Base-by-base conservation (phyloP, 2,329 filamentous ascomycete species). In the Sporothrix sp. region DNA sequence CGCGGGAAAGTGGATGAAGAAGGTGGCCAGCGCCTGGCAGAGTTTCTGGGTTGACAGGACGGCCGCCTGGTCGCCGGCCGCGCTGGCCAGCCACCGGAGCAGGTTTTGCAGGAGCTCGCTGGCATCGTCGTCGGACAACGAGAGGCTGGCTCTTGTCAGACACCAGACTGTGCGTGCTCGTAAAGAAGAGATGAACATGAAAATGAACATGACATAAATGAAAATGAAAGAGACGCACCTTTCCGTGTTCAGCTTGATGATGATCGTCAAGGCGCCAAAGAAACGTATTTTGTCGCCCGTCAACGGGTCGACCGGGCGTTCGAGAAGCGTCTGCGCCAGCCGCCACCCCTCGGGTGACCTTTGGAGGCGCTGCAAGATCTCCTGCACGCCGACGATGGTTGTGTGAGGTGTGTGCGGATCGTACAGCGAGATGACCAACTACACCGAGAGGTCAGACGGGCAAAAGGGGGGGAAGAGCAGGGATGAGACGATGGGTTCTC, bases 211-310 rank as follows among this genome's bases (percentile, higher is more conserved):
- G n/a, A n/a, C n/a, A n/a, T n/a, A n/a, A n/a, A 10, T 14, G 7
- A 13, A 11, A 7, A 14, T 14, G 18, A 6, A 2, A 11, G 8
- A 9, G 30, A 60, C 72, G 56, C 69, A 85, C 84, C 82, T 87
- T 62, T 93, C 87, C n/a, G 83, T 84, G 63, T 97, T 96, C 52
- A 97, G 79, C 68, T 97, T 98, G 59, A 97, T 81, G 46, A 88
- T 94, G 58, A 96, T 84, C 0, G 91, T 97, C 53, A 96, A 74
- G 27, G 90, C 91, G 13, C 88, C 93, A 63, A 95, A 95, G 68
- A 97, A 97, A 57, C 85, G 84, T 58, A 93, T 80, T 60, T 90
- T 84, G 54, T 85, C 78, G 58, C 87, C 81, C 20, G 77, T 70
- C 54, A 79, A 81, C 46, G 71, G 71, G 6, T 10, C 25, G 8